Evolutionary conservation across 768 basidiomycete species (phyloP), one percentile per base, ranked within the genome.

Genomic region (Tulasnella sp.): DNA sequence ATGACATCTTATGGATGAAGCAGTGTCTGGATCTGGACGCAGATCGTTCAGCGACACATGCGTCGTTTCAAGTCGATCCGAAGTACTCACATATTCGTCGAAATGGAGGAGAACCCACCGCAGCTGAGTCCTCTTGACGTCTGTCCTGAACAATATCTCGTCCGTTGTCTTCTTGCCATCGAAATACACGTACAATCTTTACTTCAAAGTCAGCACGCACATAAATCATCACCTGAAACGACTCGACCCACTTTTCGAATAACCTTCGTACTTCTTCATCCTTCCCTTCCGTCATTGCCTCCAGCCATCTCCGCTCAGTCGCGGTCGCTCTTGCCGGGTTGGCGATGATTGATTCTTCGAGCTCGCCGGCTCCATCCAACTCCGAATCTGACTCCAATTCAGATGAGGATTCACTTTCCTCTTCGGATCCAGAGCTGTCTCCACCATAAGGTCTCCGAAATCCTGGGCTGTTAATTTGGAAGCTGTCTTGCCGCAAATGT

Each of bases 111-210:
- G 83, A 7, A 98, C 90, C 81, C 92, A 91, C 20, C 94, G 88
- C 78, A 99, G 85, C 81, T 96, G 92, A 82, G 91, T 93, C 81
- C 93, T 88, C 51, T 91, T 89, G 78, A 98, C 92, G 74, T 93
- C 93, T 0, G 95, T 94, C 51, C 92, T 88, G 83, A 91, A 94
- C n/a, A 96, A 86, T 78, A 98, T 96, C 84, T 98, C 96, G 80
- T 98, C 95, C 79, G 96, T 93, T 0, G 94, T 94, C 74, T 88
- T 91, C 83, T 91, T 93, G 16, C 97, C 97, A 81, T 99, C 95
- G 81, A 98, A 95, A 83, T 95, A 98, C 81, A 94, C 93, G 79
- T 94, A 92, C 74, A 97, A 93, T 79, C 95, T 96, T 83, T 26
- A 18, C 69, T 40, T 78, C 35, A 40, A 23, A 13, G 3, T 23